Conservation (phyloP, 2,329 filamentous ascomycete genomes). For the Incumbomyces delicatus region DNA sequence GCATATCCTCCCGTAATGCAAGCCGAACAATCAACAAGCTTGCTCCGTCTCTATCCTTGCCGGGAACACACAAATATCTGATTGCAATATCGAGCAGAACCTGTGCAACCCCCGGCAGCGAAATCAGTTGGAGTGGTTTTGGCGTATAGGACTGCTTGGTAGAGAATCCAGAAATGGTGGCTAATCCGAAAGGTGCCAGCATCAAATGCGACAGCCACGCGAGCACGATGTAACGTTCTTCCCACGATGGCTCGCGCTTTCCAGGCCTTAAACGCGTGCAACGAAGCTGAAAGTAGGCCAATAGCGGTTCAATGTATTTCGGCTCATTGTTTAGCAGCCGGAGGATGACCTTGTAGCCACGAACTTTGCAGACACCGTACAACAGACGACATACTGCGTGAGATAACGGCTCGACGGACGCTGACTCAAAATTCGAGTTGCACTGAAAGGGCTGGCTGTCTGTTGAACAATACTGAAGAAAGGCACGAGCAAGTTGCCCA, state of each 20-base stretch:
- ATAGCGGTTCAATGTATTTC: conserved; percentile 68
- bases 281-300: conserved; percentile 61
- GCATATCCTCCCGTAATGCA: conserved; percentile 81
- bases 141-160: conserved; percentile 2
- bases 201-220: conserved; percentile 79
- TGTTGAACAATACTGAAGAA: conserved; percentile 53
- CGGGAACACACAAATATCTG: conserved; percentile 61
- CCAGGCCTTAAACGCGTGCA: conserved; percentile 18
- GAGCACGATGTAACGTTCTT: conserved; percentile 77
- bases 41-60: conserved; percentile 86
- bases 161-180: conserved; percentile 58
- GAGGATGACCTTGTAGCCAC: conserved; percentile 84
- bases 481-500: conserved; percentile 63
- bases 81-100: conserved; percentile 63
- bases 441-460: conserved; percentile 34
- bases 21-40: conserved; percentile 70
- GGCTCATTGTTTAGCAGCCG: conserved; percentile 87
- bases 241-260: conserved; percentile 55
- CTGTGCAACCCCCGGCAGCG: conserved; percentile 59
- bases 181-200: conserved; percentile 80
- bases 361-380: conserved; percentile 88
- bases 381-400: conserved; percentile 68
- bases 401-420: conserved; percentile 43
- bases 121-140: conserved; percentile 23
- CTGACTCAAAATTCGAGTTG: conserved; percentile 23